phyloP scores from a whole-genome alignment of 1,284 basidiomycete species.

The Tilletia setariae region DNA sequence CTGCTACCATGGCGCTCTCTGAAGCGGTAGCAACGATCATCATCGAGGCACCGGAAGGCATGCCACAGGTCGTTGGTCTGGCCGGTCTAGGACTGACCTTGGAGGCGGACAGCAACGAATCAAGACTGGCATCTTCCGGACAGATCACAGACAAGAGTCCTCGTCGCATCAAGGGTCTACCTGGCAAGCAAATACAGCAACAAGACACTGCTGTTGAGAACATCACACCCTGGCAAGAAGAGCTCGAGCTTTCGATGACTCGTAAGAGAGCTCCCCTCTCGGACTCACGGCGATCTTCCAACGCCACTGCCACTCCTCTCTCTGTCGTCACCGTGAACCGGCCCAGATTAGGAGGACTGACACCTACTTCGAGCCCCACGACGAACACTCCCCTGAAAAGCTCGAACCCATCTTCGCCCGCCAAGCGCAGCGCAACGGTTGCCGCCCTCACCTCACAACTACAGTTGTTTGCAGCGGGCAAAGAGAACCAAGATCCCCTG shows the following conservation, averaged over 20 bases:
- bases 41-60: not conserved
- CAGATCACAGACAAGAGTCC: not conserved
- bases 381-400: not conserved
- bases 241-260: too few species aligned
- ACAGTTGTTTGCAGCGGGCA: not conserved
- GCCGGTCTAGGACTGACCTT: not conserved
- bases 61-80: not conserved
- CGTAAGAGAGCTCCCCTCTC: conserved; percentile 3
- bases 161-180: not conserved
- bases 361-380: not conserved
- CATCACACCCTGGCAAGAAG: not conserved
- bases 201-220: too few species aligned
- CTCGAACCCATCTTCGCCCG: not conserved
- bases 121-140: not conserved
- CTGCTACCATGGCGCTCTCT: not conserved
- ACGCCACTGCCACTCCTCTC: conserved; percentile 9
- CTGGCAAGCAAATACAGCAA: not conserved
- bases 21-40: not conserved
- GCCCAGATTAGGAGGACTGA: not conserved
- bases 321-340: conserved; percentile 10
- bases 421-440: not conserved
- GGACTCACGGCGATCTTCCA: conserved; percentile 8
- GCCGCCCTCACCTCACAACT: not conserved
- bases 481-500: conserved; percentile 8
- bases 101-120: not conserved